Conservation (phyloP, 2,329 filamentous ascomycete genomes). For the Ceratocystis colombiana region DNA sequence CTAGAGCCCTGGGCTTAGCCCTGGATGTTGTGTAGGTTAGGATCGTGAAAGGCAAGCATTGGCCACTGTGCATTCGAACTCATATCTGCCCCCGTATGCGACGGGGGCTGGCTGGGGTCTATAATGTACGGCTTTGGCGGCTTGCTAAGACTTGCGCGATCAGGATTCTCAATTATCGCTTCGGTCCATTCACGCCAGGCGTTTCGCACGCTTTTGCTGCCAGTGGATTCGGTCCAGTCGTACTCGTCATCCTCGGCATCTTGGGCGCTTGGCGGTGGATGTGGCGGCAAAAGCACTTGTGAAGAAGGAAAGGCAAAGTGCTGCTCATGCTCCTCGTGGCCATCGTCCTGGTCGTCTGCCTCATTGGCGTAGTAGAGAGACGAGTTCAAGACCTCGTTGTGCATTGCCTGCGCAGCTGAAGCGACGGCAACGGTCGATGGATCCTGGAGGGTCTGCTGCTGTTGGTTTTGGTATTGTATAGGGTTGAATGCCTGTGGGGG, state of each 20-base stretch:
- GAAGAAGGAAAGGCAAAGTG: conserved; percentile 20
- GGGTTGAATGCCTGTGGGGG: neutral
- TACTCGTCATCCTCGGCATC: conserved; percentile 17
- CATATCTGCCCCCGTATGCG: neutral
- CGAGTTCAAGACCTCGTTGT: neutral
- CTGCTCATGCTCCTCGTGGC: conserved; percentile 4
- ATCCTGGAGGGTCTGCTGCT: neutral
- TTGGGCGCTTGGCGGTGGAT: conserved; percentile 12
- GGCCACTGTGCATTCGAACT: conserved; percentile 4
- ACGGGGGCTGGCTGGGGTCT: neutral
- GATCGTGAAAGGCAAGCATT: conserved; percentile 12
- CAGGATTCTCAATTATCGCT: conserved; percentile 16
- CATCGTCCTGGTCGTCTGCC: neutral
- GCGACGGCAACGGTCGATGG: neutral
- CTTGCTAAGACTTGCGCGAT: conserved; percentile 1
- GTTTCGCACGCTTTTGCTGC: conserved; percentile 1
- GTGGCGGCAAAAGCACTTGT: conserved; percentile 17
- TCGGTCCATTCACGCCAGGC: conserved; percentile 22
- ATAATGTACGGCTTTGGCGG: neutral
- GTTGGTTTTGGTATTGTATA: neutral
- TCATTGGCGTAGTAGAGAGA: neutral
- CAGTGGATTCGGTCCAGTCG: neutral
- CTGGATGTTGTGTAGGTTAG: neutral
- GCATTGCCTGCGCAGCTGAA: conserved; percentile 5
- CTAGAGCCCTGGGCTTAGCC: neutral